Base-by-base conservation (phyloP, 768 basidiomycete genomes). In the Podaxis carcinomalis region DNA sequence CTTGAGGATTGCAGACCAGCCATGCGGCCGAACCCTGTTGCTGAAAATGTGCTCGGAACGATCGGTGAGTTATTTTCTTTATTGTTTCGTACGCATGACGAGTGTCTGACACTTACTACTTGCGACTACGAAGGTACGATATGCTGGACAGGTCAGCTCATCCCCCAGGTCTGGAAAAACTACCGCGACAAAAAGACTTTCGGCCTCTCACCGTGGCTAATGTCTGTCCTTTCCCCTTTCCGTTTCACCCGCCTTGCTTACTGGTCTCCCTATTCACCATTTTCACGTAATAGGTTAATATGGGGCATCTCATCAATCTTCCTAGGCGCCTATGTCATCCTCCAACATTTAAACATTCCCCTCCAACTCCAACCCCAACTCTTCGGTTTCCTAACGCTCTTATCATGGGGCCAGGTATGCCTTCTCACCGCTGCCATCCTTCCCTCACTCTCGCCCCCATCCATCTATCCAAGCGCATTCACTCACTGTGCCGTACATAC, bases 161-260 rank as follows among this genome's bases (percentile, higher is more conserved):
- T 90, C 35, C 90, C 89, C 5, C 89, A 91, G 64, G 77, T 90
- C 23, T 82, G 84, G 83, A 91, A 93, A 71, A 88, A 82, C 64
- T 88, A 83, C 75, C 77, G 83, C 37, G 75, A 77, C 19, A 88
- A 91, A 67, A 83, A 82, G 23, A 89, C 87, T 0, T 77, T 82
- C 27, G 91, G 92, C 0, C 75, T 93, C 9, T 91, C 89, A 1
- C 80, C 77, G 13, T 83, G 74, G 71, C 78, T 93, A 35, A 82
- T 91, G 88, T 87, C 69, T 59, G 76, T 75, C 25, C 39, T 40
- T 39, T 13, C 6, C 36, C 9, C 13, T 11, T 32, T 39, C 19
- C 10, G 9, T 53, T 6, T 25, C 39, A 1, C 42, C 9, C 4
- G 28, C 50, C 39, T 36, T 19, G 7, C 32, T 37, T 14, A 47